Evolutionary conservation across 148 eudicot species (phyloP), one percentile per base, ranked within the genome.

Genomic region (Euryodendron excelsum): DNA sequence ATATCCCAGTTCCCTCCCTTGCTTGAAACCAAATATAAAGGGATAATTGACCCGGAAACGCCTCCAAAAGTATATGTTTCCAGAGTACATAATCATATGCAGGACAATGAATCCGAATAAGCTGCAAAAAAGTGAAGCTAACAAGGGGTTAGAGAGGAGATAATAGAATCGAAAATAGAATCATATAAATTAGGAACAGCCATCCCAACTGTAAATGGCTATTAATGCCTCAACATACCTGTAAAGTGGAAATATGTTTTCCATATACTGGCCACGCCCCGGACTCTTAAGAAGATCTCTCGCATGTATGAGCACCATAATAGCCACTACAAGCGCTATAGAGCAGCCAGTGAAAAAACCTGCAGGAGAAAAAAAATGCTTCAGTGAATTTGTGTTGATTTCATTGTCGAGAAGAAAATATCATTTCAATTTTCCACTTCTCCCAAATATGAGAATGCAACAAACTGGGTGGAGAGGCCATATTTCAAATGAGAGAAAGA

Each of bases 271-370:
- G 4, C 21, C 68, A 10, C 80, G 30, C 4, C 7, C 66, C 87
- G 20, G 59, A 62, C 72, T 41, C 11, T 62, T 45, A 14, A 86
- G 74, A 56, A 86, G 41, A 62, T 86, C 27, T 20, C 83, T 44
- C 0, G 80, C 82, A 44, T 73, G 85, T 30, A 80, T 56, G 5
- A 60, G 9, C 56, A 70, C 36, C 7, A 65, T 27, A 3, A 84
- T 55, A 6, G 81, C 85, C 13, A 58, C 79, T 27, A 82, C 3
- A 10, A 86, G 87, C 37, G 89, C 89, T 44, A 84, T 41, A 36
- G 87, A 72, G 85, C 87, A 84, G 33, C 89, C 89, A 60, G 77
- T 53, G 62, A 86, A 77, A 58, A 82, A 66, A 44, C 89, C 89
- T 86, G 79, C 62, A 74, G 14, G 45, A 41, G 1, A 41, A 41